Percentiles rank a stretch among this genome's conserved stretches.
Evolutionary conservation across 345 rosid species (phyloP).

Genomic region (Xanthoceras sorbifolium): DNA sequence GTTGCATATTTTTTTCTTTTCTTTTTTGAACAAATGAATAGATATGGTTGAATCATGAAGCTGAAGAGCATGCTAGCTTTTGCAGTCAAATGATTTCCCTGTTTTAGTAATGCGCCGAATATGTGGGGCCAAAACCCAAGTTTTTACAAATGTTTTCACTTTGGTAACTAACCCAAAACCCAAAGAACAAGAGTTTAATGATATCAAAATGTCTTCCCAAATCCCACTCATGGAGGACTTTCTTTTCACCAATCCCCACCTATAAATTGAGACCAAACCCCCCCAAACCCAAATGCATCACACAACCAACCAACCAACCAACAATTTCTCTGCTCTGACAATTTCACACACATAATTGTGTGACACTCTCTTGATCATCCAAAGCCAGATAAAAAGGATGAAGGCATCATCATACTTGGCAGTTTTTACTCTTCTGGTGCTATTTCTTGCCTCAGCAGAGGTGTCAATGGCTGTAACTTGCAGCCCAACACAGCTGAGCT

Average conservation of each 20-base stretch:
- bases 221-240: not conserved
- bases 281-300: constrained; percentile 17
- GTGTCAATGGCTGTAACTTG: constrained; percentile 72
- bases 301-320: constrained; percentile 13
- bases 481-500: constrained; percentile 72
- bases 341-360: not conserved
- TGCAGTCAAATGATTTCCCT: constrained; percentile 8
- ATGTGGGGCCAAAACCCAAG: constrained; percentile 14
- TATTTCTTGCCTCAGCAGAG: constrained; percentile 43
- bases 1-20: not conserved
- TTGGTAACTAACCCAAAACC: constrained; percentile 1
- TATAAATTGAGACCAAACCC: constrained; percentile 53
- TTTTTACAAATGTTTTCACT: constrained; percentile 15
- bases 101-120: constrained; percentile 18
- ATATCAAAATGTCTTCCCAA: not conserved
- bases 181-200: not conserved
- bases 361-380: not conserved
- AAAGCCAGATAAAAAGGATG: constrained; percentile 29
- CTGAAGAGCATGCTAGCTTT: constrained; percentile 14
- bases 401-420: constrained; percentile 43
- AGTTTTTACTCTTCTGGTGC: constrained; percentile 42
- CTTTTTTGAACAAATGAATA: not conserved
- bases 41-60: constrained; percentile 23
- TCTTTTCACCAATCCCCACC: constrained; percentile 31
- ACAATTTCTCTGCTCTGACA: constrained; percentile 3